A percentile compares a stretch with the other conserved stretches of the same genome.
phyloP scores from a whole-genome alignment of 2,329 filamentous ascomycete species.

The Colletotrichum somersetense region DNA sequence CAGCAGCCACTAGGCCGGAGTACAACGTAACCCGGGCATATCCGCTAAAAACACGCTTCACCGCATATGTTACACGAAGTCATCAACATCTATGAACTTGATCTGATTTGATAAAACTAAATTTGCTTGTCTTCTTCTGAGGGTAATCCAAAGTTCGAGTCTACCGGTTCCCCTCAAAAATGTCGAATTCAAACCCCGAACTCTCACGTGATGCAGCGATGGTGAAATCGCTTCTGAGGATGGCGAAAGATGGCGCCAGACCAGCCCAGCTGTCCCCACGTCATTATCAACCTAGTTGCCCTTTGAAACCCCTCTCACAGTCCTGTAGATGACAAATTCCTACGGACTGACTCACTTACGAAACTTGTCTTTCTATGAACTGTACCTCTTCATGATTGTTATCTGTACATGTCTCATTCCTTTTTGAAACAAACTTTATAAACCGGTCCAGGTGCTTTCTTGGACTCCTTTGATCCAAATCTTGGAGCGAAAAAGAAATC shows the following conservation, averaged over 20 bases:
- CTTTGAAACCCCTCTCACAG: slow-evolving; percentile 2
- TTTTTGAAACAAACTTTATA: not conserved
- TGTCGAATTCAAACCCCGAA: slow-evolving; percentile 7
- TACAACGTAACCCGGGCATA: not conserved
- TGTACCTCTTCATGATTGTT: slow-evolving; percentile 3
- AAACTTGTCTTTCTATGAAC: not conserved
- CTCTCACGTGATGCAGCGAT: slow-evolving; percentile 38
- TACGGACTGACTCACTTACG: slow-evolving; percentile 9
- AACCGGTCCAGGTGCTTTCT: not conserved
- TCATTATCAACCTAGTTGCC: slow-evolving; percentile 13
- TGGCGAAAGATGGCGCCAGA: slow-evolving; percentile 40
- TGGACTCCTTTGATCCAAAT: not conserved
- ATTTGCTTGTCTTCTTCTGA: not conserved
- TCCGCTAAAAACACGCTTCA: not conserved
- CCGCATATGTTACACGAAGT: not conserved
- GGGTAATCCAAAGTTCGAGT: not conserved
- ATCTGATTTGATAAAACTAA: not conserved
- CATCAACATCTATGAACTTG: not conserved
- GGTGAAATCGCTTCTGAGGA: slow-evolving; percentile 38
- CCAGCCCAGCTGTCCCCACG: slow-evolving; percentile 16
- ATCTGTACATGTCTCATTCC: not conserved
- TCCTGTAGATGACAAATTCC: slow-evolving; percentile 31
- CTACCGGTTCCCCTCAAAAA: not conserved
- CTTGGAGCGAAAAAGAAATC: slow-evolving; percentile 7
- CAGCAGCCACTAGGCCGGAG: not conserved